Evolutionary conservation across 805 yeast species (phyloP).

Genomic region (Cyberlindnera sargentensis): DNA sequence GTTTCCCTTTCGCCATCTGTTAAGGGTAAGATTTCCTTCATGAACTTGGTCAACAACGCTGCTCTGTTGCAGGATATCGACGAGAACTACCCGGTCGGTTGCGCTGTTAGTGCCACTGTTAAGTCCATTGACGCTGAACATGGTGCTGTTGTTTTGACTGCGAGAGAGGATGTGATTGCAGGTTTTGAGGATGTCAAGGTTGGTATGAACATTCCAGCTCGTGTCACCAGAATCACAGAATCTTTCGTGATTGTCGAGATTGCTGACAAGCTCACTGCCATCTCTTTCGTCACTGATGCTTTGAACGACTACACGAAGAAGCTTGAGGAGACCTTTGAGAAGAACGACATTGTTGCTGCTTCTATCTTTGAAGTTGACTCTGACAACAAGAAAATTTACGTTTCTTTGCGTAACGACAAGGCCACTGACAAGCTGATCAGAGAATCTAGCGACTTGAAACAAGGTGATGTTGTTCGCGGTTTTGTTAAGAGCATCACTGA

Average conservation of each 20-base stretch:
- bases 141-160: constrained; percentile 41
- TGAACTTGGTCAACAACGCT: constrained; percentile 56
- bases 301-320: constrained; percentile 55
- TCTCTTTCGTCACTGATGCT: constrained; percentile 72
- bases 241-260: constrained; percentile 61
- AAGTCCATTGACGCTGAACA: constrained; percentile 46
- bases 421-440: constrained; percentile 45
- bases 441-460: constrained; percentile 45
- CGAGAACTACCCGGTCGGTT: constrained; percentile 61
- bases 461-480: constrained; percentile 77
- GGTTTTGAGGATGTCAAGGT: constrained; percentile 43
- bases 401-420: constrained; percentile 52
- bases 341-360: constrained; percentile 52
- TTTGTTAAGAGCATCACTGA: constrained; percentile 68
- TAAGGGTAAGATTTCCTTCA: constrained; percentile 57
- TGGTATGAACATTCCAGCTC: constrained; percentile 54
- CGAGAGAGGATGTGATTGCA: constrained; percentile 37
- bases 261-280: constrained; percentile 54
- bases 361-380: constrained; percentile 35
- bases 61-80: constrained; percentile 41
- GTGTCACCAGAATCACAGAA: constrained; percentile 51
- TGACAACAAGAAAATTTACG: constrained; percentile 44
- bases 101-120: constrained; percentile 56
- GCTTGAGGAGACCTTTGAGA: constrained; percentile 40
- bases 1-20: constrained; percentile 62